A percentile compares a stretch with the other conserved stretches of the same genome.
Evolutionary conservation across 1,284 basidiomycete species (phyloP).

Genomic region (Fistulinella cinereoalba): DNA sequence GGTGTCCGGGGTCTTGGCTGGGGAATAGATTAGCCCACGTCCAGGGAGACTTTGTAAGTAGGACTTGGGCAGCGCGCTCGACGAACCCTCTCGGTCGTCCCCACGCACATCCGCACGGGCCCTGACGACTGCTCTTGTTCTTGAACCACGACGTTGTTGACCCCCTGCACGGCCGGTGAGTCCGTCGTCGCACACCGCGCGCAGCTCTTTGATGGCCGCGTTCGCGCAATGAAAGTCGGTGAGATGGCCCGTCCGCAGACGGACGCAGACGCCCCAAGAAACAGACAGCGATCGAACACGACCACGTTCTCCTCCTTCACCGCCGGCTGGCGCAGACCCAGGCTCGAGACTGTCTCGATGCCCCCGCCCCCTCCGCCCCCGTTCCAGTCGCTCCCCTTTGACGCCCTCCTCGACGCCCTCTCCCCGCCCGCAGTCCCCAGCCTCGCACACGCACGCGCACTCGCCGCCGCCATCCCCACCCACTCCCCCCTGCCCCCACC

Average conservation of each 20-base stretch:
- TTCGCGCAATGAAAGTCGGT: conserved; percentile 11
- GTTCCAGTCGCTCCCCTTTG: conserved; percentile 37
- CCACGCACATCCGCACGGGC: conserved; percentile 12
- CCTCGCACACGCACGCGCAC: conserved; percentile 48
- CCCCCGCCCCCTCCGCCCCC: conserved; percentile 20
- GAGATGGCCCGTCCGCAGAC: conserved; percentile 36
- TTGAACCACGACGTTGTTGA: conserved; percentile 8
- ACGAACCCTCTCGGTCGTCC: neutral
- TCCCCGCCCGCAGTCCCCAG: conserved; percentile 59
- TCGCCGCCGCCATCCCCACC: conserved; percentile 36
- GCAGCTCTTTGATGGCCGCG: conserved; percentile 6
- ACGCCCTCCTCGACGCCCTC: conserved; percentile 49
- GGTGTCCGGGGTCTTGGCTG: conserved; percentile 22
- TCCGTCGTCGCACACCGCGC: neutral
- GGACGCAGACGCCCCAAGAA: conserved; percentile 36
- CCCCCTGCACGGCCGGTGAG: conserved; percentile 16
- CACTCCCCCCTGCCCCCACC: conserved; percentile 50
- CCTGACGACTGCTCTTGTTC: neutral
- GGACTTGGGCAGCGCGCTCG: conserved; percentile 1
- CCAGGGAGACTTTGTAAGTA: conserved; percentile 11
- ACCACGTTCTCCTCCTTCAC: conserved; percentile 37
- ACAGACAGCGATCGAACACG: conserved; percentile 45
- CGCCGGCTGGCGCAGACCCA: conserved; percentile 43
- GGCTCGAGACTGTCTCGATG: conserved; percentile 34
- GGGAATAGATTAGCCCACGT: no score